Conservation (phyloP, 2,329 filamentous ascomycete genomes). For the Didymella lethalis region DNA sequence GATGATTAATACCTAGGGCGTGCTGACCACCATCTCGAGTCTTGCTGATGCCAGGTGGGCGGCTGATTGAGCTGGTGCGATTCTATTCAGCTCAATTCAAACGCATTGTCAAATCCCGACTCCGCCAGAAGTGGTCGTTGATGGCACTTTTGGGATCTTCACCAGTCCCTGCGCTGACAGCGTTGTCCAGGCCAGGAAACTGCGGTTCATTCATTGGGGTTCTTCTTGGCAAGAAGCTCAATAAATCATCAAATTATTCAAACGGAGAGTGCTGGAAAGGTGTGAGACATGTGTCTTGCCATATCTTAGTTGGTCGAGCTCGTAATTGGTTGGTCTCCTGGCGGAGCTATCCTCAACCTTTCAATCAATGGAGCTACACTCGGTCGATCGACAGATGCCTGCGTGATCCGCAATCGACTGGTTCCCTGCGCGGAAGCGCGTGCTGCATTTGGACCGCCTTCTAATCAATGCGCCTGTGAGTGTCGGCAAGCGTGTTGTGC, state of each 20-base stretch:
- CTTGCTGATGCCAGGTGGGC: neutral
- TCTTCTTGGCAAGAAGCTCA: neutral
- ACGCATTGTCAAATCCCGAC: neutral
- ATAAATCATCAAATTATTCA: neutral
- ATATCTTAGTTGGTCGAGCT: neutral
- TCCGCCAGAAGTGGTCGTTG: neutral
- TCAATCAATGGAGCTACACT: neutral
- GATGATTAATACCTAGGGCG: neutral
- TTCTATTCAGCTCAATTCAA: neutral
- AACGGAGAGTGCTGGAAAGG: neutral
- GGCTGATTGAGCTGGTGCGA: neutral
- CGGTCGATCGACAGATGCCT: neutral
- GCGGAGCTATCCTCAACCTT: too few relatives aligned
- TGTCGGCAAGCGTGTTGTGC: neutral
- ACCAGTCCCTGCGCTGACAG: neutral
- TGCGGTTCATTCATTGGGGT: neutral
- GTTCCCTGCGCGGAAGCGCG: neutral
- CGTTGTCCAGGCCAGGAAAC: neutral
- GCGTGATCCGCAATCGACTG: too few relatives aligned
- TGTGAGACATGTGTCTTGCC: neutral
- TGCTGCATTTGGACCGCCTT: neutral
- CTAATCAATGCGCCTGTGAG: neutral
- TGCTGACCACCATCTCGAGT: neutral
- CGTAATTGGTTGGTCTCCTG: neutral
- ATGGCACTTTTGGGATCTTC: neutral